A percentile compares a stretch with the other conserved stretches of the same genome.
phyloP scores from a whole-genome alignment of 192 early-diverging fungal genomes.

The Chytriomyces confervae region DNA sequence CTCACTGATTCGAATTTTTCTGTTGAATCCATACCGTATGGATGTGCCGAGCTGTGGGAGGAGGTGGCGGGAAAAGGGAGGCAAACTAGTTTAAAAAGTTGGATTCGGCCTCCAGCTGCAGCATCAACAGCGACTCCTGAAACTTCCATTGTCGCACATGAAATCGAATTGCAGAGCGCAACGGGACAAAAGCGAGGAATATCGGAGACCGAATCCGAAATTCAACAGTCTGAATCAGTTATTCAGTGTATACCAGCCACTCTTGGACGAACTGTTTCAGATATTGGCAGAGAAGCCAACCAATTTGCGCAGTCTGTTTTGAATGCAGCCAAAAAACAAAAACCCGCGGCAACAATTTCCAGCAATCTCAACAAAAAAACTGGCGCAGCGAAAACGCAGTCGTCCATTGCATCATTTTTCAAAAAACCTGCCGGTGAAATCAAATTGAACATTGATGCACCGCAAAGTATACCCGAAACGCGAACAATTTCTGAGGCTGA shows the following conservation, averaged over 20 bases:
- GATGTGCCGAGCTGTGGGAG: conserved; percentile 64
- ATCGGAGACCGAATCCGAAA: too few relatives aligned
- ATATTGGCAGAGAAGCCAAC: too few relatives aligned
- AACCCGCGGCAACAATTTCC: too few relatives aligned
- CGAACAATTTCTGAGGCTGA: conserved; percentile 19
- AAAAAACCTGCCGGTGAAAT: neutral
- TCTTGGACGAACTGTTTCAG: too few relatives aligned
- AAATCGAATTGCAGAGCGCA: too few relatives aligned
- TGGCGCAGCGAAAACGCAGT: neutral
- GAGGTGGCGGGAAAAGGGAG: conserved; percentile 58
- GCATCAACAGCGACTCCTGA: too few relatives aligned
- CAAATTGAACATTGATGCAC: neutral
- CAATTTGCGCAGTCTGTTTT: too few relatives aligned
- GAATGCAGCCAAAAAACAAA: too few relatives aligned
- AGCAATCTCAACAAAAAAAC: neutral
- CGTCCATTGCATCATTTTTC: neutral
- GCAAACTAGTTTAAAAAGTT: conserved; percentile 61
- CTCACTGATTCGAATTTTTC: neutral
- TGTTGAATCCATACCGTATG: conserved; percentile 30
- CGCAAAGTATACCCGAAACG: conserved; percentile 13
- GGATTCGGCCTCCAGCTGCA: neutral
- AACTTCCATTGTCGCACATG: too few relatives aligned
- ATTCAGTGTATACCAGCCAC: too few relatives aligned
- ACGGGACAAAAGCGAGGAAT: too few relatives aligned
- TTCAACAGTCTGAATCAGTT: too few relatives aligned